These are phyloP conservation scores for Dryas octopetala DNA, from an alignment of 306 rosid species.

Conservation along the genomic window DNA sequence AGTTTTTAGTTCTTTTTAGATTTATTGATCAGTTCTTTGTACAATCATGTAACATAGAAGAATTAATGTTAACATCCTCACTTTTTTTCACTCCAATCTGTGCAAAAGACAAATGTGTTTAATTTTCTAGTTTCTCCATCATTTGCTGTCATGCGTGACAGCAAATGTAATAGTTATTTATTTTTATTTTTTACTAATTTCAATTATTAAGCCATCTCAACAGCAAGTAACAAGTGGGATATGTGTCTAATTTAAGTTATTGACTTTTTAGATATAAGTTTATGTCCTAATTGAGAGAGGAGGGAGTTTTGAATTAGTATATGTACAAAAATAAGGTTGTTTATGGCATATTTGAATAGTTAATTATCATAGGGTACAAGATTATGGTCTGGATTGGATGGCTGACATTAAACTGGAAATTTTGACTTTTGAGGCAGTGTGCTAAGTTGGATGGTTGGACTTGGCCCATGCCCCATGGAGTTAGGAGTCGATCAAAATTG, in stretches of 20 bases:
- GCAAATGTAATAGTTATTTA: background rate
- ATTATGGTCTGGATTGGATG: too few species aligned
- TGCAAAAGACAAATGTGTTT: background rate
- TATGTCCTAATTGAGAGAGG: background rate
- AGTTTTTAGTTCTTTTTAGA: slow-evolving; percentile 15
- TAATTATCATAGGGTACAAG: too few species aligned
- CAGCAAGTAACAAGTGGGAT: background rate
- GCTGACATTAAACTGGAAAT: too few species aligned
- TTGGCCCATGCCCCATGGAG: too few species aligned
- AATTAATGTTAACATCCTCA: background rate
- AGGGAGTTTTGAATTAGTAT: background rate
- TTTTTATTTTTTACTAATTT: background rate
- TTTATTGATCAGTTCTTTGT: background rate
- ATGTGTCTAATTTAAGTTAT: background rate
- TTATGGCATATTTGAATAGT: too few species aligned
- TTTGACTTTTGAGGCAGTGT: too few species aligned
- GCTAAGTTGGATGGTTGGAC: too few species aligned
- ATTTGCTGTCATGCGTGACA: slow-evolving; percentile 5
- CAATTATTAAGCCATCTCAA: background rate
- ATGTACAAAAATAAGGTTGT: too few species aligned
- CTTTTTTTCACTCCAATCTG: background rate
- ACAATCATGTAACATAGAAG: background rate
- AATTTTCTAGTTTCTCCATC: background rate
- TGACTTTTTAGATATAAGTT: background rate
- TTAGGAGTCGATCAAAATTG: too few species aligned